Evolutionary conservation across 2,329 filamentous ascomycete species (phyloP).

Genomic region (Cladosporium sphaerospermum): DNA sequence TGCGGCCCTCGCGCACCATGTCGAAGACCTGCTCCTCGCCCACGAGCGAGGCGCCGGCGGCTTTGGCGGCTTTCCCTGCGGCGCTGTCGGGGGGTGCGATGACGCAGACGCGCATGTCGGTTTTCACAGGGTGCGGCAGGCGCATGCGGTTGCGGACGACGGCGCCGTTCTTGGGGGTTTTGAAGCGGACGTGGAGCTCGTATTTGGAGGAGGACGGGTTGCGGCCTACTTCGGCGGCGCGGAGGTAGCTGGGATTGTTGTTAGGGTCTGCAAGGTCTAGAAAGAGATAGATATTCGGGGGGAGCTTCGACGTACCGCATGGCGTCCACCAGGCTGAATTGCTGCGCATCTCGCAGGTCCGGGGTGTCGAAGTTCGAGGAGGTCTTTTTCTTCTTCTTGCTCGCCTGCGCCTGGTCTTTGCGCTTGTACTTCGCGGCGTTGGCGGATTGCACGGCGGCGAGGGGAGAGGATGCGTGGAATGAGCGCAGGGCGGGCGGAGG

Average conservation of each 20-base stretch:
- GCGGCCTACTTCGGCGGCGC: slow-evolving; percentile 83
- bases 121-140: slow-evolving; percentile 83
- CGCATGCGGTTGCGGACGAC: slow-evolving; percentile 81
- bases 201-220: slow-evolving; percentile 73
- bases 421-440: slow-evolving; percentile 37
- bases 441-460: slow-evolving; percentile 29
- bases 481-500: slow-evolving; percentile 5
- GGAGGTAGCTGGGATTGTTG: slow-evolving; percentile 62
- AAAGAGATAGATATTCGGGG: slow-evolving; percentile 8
- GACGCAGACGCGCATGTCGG: slow-evolving; percentile 81
- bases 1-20: slow-evolving; percentile 64
- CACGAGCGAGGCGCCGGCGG: slow-evolving; percentile 73
- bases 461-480: slow-evolving; percentile 12
- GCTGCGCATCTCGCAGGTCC: slow-evolving; percentile 59
- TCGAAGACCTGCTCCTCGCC: slow-evolving; percentile 85
- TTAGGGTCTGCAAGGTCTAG: slow-evolving; percentile 13
- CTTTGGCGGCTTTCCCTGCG: slow-evolving; percentile 64
- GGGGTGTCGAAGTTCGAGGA: slow-evolving; percentile 59
- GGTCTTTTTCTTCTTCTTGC: slow-evolving; percentile 59
- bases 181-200: slow-evolving; percentile 77
- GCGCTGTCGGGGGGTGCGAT: slow-evolving; percentile 79
- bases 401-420: slow-evolving; percentile 38
- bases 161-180: slow-evolving; percentile 77
- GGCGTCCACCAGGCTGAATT: slow-evolving; percentile 82
- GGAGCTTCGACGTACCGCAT: slow-evolving; percentile 62